Evolutionary conservation across 768 basidiomycete genomes (phyloP).

Genomic region (Xerocomus spinulosus): DNA sequence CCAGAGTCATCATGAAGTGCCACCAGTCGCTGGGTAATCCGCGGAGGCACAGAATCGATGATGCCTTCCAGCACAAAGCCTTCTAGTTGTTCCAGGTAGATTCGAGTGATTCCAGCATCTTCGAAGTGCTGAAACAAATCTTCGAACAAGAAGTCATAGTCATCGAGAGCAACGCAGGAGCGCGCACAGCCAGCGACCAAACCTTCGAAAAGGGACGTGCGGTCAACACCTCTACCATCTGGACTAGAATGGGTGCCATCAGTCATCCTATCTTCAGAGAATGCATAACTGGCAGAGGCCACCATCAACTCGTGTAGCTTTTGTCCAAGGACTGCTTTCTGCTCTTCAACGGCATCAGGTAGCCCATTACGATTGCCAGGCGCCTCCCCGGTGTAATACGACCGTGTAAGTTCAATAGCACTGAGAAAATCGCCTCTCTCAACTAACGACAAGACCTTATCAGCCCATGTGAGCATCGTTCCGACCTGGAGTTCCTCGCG

Average conservation of each 20-base stretch:
- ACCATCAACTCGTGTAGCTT: conserved; percentile 80
- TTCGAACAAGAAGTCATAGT: conserved; percentile 87
- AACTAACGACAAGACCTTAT: conserved; percentile 80
- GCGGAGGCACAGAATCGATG: conserved; percentile 77
- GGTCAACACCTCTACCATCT: conserved; percentile 88
- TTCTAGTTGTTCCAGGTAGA: conserved; percentile 81
- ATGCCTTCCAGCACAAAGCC: conserved; percentile 71
- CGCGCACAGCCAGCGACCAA: conserved; percentile 73
- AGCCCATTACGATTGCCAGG: conserved; percentile 86
- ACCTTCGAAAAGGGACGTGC: conserved; percentile 84
- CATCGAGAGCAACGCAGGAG: conserved; percentile 75
- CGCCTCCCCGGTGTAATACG: conserved; percentile 76
- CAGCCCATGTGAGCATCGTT: conserved; percentile 91
- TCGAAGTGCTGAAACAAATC: conserved; percentile 91
- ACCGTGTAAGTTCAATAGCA: conserved; percentile 81
- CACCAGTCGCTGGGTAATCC: conserved; percentile 81
- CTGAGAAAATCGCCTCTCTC: conserved; percentile 82
- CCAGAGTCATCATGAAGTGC: conserved; percentile 67
- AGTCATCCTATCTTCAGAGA: conserved; percentile 91
- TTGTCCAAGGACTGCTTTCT: conserved; percentile 62
- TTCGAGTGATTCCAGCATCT: conserved; percentile 73
- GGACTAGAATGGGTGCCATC: conserved; percentile 80
- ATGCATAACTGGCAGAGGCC: conserved; percentile 84
- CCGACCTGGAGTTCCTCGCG: conserved; percentile 70
- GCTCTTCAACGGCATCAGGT: conserved; percentile 57